Percentiles rank a stretch among this genome's conserved stretches.
Evolutionary conservation across 2,329 filamentous ascomycete genomes (phyloP).

Genomic region (Pseudogymnoascus sp.): DNA sequence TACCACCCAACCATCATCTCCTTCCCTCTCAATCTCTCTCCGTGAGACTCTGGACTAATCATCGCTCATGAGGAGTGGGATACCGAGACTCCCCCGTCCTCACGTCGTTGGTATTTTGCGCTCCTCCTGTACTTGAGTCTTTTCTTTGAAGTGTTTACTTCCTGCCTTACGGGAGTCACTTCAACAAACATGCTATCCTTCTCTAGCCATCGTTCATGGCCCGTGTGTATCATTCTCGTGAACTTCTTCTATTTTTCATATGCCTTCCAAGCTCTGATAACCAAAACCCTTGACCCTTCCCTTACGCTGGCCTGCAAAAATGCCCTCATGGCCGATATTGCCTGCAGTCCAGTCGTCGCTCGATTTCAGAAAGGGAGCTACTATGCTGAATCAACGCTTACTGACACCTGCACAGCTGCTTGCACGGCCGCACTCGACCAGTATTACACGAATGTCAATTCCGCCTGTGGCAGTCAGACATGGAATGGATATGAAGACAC

Average conservation of each 20-base stretch:
- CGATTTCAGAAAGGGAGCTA: constrained; percentile 9
- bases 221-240: background rate
- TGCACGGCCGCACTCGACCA: constrained; percentile 1
- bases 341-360: constrained; percentile 9
- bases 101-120: background rate
- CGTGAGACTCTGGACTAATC: background rate
- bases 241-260: background rate
- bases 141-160: background rate
- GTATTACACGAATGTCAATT: constrained; percentile 6
- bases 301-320: background rate
- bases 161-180: background rate
- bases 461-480: constrained; percentile 10
- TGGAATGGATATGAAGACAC: constrained; percentile 9
- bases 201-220: background rate
- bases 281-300: constrained; percentile 2
- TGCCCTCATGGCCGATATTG: constrained; percentile 2
- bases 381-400: background rate
- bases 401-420: background rate
- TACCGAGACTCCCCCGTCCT: background rate
- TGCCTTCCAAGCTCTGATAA: constrained; percentile 4
- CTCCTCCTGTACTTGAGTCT: background rate
- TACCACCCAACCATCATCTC: background rate
- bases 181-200: background rate
- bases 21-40: background rate
- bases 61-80: background rate